Conservation (phyloP, 768 basidiomycete genomes). For the Hygrophoropsis aurantiaca region DNA sequence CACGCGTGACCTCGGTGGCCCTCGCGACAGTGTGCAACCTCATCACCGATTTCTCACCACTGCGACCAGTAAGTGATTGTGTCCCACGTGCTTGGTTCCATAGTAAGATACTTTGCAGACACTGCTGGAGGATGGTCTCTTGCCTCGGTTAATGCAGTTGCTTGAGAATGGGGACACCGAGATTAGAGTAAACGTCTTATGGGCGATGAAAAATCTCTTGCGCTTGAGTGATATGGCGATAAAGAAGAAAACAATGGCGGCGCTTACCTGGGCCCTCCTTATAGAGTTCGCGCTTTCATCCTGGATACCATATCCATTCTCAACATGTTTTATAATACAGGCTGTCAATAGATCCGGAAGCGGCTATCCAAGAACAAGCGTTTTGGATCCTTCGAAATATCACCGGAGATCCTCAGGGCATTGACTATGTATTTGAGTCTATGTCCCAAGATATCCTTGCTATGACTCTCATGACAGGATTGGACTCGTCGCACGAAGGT, state of each 20-base stretch:
- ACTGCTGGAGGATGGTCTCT: slow-evolving; percentile 65
- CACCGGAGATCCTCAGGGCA: slow-evolving; percentile 63
- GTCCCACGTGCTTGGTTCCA: slow-evolving; percentile 2
- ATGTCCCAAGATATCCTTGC: slow-evolving; percentile 49
- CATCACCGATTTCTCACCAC: slow-evolving; percentile 82
- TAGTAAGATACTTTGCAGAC: slow-evolving; percentile 36
- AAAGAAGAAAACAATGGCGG: slow-evolving; percentile 66
- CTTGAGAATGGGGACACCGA: slow-evolving; percentile 52
- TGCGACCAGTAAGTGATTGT: slow-evolving; percentile 56
- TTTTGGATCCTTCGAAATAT: slow-evolving; percentile 67
- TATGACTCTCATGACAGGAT: slow-evolving; percentile 42
- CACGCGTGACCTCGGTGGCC: slow-evolving; percentile 69
- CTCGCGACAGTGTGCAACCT: slow-evolving; percentile 81
- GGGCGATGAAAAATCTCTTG: slow-evolving; percentile 85
- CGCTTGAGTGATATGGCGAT: slow-evolving; percentile 58
- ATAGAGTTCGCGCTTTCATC: slow-evolving; percentile 42
- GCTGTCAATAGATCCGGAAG: slow-evolving; percentile 52
- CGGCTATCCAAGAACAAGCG: slow-evolving; percentile 67
- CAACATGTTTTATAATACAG: slow-evolving; percentile 32
- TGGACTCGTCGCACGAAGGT: slow-evolving; percentile 53
- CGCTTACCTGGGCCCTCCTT: slow-evolving; percentile 65
- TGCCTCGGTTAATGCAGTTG: slow-evolving; percentile 63
- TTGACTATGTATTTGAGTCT: slow-evolving; percentile 56
- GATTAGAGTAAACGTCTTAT: slow-evolving; percentile 70
- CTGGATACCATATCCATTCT: background rate